Percentiles rank a stretch among this genome's conserved stretches.
These are phyloP conservation scores for Fusarium sp. DNA, from an alignment of 2,329 filamentous ascomycete genomes.

Conservation along the genomic window DNA sequence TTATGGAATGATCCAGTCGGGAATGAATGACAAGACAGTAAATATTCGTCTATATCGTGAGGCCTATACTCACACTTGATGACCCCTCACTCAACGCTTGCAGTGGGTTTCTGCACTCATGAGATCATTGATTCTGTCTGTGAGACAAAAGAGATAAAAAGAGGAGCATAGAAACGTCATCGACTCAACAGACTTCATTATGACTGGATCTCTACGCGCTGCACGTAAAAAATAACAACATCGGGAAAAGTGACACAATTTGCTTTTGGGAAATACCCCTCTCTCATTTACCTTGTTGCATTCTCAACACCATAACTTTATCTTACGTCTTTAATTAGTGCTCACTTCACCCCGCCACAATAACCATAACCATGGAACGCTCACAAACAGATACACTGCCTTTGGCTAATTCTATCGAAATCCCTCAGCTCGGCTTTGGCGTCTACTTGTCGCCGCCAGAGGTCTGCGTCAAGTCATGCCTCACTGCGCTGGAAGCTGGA, in stretches of 20 bases:
- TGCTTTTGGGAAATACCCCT: slow-evolving; percentile 22
- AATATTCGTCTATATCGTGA: slow-evolving; percentile 1
- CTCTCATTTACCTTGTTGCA: not conserved
- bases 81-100: slow-evolving; percentile 4
- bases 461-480: slow-evolving; percentile 70
- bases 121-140: slow-evolving; percentile 28
- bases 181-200: slow-evolving; percentile 13
- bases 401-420: slow-evolving; percentile 52
- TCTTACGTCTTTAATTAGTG: not conserved
- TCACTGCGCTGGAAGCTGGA: slow-evolving; percentile 66
- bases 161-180: slow-evolving; percentile 33
- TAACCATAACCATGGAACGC: slow-evolving; percentile 11
- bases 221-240: not conserved
- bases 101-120: not conserved
- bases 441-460: slow-evolving; percentile 73
- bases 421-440: slow-evolving; percentile 79
- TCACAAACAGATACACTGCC: slow-evolving; percentile 41
- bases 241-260: not conserved
- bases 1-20: not conserved
- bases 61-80: not conserved
- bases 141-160: slow-evolving; percentile 7
- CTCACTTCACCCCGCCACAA: not conserved
- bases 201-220: slow-evolving; percentile 35
- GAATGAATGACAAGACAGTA: rapidly evolving
- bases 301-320: not conserved